phyloP scores from a whole-genome alignment of 768 basidiomycete species.

The Ramaria rubella region DNA sequence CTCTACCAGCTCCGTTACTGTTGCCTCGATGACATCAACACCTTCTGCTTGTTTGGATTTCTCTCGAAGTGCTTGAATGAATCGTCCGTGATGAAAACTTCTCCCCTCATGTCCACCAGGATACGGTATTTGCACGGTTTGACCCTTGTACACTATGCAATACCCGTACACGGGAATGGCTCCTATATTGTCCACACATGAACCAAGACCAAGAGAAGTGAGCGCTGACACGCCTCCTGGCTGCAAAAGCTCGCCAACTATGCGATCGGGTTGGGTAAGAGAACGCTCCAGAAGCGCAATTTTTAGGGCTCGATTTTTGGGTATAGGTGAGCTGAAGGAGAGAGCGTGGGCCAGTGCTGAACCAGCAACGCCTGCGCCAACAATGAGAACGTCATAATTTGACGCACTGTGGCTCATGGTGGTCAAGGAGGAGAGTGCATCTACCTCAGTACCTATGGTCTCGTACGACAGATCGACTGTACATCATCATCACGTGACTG shows the following conservation, averaged over 20 bases:
- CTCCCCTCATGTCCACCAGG: conserved; percentile 66
- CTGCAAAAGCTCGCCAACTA: conserved; percentile 95
- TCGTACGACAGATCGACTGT: background rate
- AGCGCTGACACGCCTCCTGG: conserved; percentile 83
- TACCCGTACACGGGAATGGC: conserved; percentile 81
- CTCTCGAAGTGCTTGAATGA: conserved; percentile 72
- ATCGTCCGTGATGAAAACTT: conserved; percentile 90
- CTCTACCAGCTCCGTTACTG: conserved; percentile 69
- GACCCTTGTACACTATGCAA: conserved; percentile 62
- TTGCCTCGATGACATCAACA: conserved; percentile 82
- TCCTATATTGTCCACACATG: conserved; percentile 80
- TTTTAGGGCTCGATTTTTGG: conserved; percentile 43
- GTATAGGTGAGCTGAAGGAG: conserved; percentile 38
- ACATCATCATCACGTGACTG: background rate
- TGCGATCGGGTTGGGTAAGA: conserved; percentile 87
- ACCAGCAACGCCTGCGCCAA: conserved; percentile 91
- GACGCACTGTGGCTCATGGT: background rate
- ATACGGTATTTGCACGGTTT: conserved; percentile 84
- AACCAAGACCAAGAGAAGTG: conserved; percentile 66
- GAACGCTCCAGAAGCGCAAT: conserved; percentile 89
- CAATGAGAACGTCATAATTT: conserved; percentile 73
- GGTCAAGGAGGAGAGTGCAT: background rate
- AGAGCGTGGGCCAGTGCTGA: conserved; percentile 83
- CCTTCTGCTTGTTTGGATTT: conserved; percentile 53
- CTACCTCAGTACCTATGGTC: no score